Base-by-base conservation (phyloP, 2,329 filamentous ascomycete genomes). In the Talaromyces rugulosus region DNA sequence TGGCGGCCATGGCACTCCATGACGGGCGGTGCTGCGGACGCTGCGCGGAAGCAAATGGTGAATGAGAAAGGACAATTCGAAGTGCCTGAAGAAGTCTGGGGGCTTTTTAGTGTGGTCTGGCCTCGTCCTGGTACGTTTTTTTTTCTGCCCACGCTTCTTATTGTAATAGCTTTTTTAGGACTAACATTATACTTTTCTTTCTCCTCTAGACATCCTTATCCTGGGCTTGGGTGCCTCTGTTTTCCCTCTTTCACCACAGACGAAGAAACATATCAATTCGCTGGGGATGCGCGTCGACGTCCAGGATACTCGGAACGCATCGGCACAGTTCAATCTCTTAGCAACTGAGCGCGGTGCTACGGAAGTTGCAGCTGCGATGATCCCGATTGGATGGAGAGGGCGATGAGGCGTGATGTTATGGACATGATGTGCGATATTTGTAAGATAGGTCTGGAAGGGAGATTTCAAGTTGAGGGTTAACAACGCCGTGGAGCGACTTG, bases 291-390 rank as follows among this genome's bases (percentile, higher is more conserved):
- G 91, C 62, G 82, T 98, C 5, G 95, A 99, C 71, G 83, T 97
- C 3, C 84, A 94, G 71, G 95, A 98, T 77, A 98, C 95, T 34
- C 83, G 92, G 65, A 98, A 98, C 77, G 95, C 95, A 8, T 91
- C 94, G 1, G 89, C 93, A 36, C 92, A 97, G 74, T 99, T 95
- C 76, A 99, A 99, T 73, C 74, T 99, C 70, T 79, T 99, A 60
- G 94, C 92, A n/a, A 98, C 92, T 18, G 95, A 99, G 79, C 82
- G 95, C 58, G 94, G 95, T 1, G 87, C 95, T 5, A 83, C 87
- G 23, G 89, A 94, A 70, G 87, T 98, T 64, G 94, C 92, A 31
- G 94, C 92, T 2, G 94, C 92, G 9, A 74, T 99, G 76, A 85
- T 98, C 75, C 93, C 93, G 0, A 83, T 95, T 59, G 92, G 92